Evolutionary conservation across 169 alveolate genomes (phyloP).

Genomic region (Plasmodium gonderi): DNA sequence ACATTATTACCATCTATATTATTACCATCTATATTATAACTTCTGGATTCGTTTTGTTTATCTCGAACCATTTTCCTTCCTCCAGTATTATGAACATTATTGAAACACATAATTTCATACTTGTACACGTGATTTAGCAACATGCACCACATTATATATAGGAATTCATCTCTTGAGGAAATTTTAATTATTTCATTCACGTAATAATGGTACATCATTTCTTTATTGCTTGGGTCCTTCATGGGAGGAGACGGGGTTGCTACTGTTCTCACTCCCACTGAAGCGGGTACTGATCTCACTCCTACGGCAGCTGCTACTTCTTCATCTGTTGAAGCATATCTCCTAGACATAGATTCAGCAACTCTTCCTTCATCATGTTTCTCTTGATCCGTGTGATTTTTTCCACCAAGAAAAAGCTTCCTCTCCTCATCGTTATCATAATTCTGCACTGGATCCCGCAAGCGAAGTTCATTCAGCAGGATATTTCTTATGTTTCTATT

Average conservation of each 20-base stretch:
- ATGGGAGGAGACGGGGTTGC: background rate
- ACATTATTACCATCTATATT: background rate
- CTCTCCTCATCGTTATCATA: no score
- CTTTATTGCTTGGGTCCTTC: constrained; percentile 21
- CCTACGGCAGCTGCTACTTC: background rate
- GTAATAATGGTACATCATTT: constrained; percentile 28
- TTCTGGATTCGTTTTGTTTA: background rate
- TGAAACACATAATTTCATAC: constrained; percentile 46
- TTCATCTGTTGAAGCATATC: no score
- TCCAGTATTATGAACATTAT: background rate
- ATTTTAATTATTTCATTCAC: constrained; percentile 31
- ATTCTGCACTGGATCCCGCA: background rate
- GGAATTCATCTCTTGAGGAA: constrained; percentile 41
- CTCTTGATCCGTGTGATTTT: no score
- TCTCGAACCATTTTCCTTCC: background rate
- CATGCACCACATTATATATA: constrained; percentile 53
- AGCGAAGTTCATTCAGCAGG: background rate
- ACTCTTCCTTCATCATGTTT: no score
- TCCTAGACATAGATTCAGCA: no score
- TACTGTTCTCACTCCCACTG: background rate
- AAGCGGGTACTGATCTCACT: background rate
- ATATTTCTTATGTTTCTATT: constrained; percentile 38
- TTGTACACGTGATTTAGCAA: constrained; percentile 40
- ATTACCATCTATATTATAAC: background rate
- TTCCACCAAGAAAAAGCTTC: no score